A percentile compares a stretch with the other conserved stretches of the same genome.
phyloP scores from a whole-genome alignment of 257 asterid species.

The Dorcoceras hygrometricum region DNA sequence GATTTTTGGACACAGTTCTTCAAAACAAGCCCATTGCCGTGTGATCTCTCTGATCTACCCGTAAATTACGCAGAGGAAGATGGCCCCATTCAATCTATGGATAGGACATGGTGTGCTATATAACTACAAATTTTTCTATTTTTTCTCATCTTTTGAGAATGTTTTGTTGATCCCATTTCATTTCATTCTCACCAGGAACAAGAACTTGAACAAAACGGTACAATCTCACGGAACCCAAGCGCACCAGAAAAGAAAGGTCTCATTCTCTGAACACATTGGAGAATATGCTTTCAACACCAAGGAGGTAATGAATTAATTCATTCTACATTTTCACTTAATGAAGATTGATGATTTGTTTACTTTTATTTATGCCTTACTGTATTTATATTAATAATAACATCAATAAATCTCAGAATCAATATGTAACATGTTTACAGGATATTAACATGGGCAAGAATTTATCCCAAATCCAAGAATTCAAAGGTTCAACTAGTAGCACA shows the following conservation, averaged over 20 bases:
- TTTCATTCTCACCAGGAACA: not conserved
- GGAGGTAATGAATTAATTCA: slow-evolving; percentile 34
- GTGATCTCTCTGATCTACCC: slow-evolving; percentile 50
- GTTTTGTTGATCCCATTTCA: not conserved
- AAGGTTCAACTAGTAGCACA: slow-evolving; percentile 38
- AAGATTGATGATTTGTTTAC: not conserved
- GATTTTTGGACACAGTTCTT: slow-evolving; percentile 59
- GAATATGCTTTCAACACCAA: slow-evolving; percentile 26
- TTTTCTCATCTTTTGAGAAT: not conserved
- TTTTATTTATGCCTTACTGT: not conserved
- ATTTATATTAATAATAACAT: not conserved
- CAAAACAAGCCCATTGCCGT: slow-evolving; percentile 52
- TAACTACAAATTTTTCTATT: not conserved
- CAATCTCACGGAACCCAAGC: slow-evolving; percentile 29
- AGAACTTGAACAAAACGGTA: slow-evolving; percentile 26
- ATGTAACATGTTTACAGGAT: slow-evolving; percentile 31
- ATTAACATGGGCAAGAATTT: slow-evolving; percentile 25
- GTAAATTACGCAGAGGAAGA: slow-evolving; percentile 30
- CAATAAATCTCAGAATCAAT: not conserved
- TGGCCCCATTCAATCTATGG: slow-evolving; percentile 30
- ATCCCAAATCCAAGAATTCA: slow-evolving; percentile 34
- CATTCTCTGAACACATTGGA: slow-evolving; percentile 40
- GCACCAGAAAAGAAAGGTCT: slow-evolving; percentile 47
- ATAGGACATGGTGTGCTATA: slow-evolving; percentile 46
- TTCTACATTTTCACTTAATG: not conserved